Evolutionary conservation across 2,329 filamentous ascomycete genomes (phyloP), one percentile per base, ranked within the genome.

Genomic region (Macrophomina pseudophaseolina): DNA sequence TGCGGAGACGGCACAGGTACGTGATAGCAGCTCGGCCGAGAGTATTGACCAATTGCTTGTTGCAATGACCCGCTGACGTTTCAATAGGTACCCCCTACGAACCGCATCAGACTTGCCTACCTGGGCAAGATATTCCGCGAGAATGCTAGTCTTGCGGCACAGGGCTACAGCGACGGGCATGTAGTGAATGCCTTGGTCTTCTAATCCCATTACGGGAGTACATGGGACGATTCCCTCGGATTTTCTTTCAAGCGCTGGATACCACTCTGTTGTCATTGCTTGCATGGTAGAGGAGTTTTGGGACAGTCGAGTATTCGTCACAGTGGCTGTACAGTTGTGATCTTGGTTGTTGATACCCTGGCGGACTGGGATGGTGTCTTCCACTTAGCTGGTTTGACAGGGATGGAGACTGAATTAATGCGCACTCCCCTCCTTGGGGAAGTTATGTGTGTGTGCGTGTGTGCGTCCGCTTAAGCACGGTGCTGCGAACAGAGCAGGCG

Each of bases 111-210:
- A 64, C 86, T 97, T 67, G 89, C 88, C 23, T 96, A 97, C 76
- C 85, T 95, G 78, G 94, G 94, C 71, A 92, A 89, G 75, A 87
- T 94, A 60, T 84, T 97, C 53, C 88, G 89, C 70, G 91, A 94
- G 70, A 84, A 84, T 64, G 76, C 86, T 23, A 84, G 89, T 0
- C 81, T 97, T 18, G 78, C 82, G 52, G 84, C 85, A 3, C 90
- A 95, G 71, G 91, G 90, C 58, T 97, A 92, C 91, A 86, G 88
- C 72, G 84, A 86, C 68, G 91, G 88, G 42, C 86, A 95, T 74
- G 83, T 95, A 40, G 80, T 97, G 65, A 95, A 94, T 75, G 93
- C 90, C 28, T 82, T 95, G 67, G 87, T 95, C 64, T 89, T 81
- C 65, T 64, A 67, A 65, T 68, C 11, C 53, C 66, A 35, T 65